Evolutionary conservation across 768 basidiomycete species (phyloP), one percentile per base, ranked within the genome.

Genomic region (Pisolithus marmoratus): DNA sequence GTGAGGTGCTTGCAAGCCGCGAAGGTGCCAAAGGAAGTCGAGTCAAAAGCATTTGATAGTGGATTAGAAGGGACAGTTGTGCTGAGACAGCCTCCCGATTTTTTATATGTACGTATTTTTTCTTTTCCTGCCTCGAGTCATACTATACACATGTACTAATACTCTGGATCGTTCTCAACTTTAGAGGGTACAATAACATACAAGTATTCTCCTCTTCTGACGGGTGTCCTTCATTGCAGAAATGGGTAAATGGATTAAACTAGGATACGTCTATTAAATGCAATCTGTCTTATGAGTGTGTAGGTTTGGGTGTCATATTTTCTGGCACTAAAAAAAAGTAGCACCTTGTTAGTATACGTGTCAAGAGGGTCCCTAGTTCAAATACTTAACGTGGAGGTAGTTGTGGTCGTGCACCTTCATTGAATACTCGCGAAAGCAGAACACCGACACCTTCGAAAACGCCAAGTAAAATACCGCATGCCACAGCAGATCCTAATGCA

Each of bases 371-470:
- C 51, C 42, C 48, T 34, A 36, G 43, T 34, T 11, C 6, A 42
- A 31, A 17, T 5, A 76, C 90, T 65, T 62, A n/a, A 93, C 90
- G 58, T 67, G 84, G 86, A 54, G 87, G 84, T 70, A 90, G 73
- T 64, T 87, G 86, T 58, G 88, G 90, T 62, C 87, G 77, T 59
- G 84, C 82, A 52, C 81, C 81, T 64, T 90, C 90, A 62, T 86
- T 88, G 69, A 96, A 88, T 58, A 94, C 87, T 54, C 95, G 82
- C 45, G 84, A 87, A 55, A 97, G 74, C 23, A 98, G 76, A 8
- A 98, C 94, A 59, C 95, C 95, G 20, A 97, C 93, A 62, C 94
- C 94, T 71, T 92, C 89, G 63, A 94, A 90, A 12, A 93, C 89
- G 59, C 95, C 94, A 23, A 99, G 81, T 23, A 99, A 76, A 54